Evolutionary conservation across 805 yeast species (phyloP).

Genomic region (Ogataea henricii): DNA sequence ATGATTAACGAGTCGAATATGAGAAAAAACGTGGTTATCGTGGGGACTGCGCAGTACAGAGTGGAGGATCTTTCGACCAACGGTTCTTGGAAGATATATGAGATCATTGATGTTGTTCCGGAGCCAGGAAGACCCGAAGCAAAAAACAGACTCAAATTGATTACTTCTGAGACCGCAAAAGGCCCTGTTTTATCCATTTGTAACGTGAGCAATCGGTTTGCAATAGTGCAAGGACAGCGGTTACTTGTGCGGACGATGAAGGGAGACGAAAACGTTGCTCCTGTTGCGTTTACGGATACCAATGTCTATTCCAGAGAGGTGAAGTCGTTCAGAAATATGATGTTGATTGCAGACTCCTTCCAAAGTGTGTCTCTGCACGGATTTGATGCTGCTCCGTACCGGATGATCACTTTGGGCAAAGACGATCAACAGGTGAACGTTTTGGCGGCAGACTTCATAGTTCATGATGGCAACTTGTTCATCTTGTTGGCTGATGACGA

Average conservation of each 20-base stretch:
- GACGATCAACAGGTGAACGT: slow-evolving; percentile 67
- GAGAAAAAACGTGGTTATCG: slow-evolving; percentile 65
- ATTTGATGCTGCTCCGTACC: slow-evolving; percentile 92
- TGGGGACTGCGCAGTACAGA: slow-evolving; percentile 77
- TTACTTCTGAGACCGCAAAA: slow-evolving; percentile 70
- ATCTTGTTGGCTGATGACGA: slow-evolving; percentile 70
- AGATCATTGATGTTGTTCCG: slow-evolving; percentile 81
- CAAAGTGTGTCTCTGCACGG: slow-evolving; percentile 81
- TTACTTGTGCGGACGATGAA: slow-evolving; percentile 76
- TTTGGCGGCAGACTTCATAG: slow-evolving; percentile 72
- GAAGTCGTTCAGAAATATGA: slow-evolving; percentile 78
- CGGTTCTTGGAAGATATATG: slow-evolving; percentile 76
- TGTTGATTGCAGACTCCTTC: slow-evolving; percentile 79
- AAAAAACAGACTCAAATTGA: slow-evolving; percentile 71
- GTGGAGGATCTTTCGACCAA: slow-evolving; percentile 80
- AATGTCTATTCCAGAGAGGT: slow-evolving; percentile 76
- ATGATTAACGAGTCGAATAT: slow-evolving; percentile 32
- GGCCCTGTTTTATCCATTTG: slow-evolving; percentile 82
- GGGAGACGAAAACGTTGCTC: slow-evolving; percentile 74
- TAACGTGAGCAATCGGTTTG: slow-evolving; percentile 80
- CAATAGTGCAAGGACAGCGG: slow-evolving; percentile 86
- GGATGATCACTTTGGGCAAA: slow-evolving; percentile 77
- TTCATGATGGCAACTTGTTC: slow-evolving; percentile 66
- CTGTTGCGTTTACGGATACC: slow-evolving; percentile 93
- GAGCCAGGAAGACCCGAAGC: slow-evolving; percentile 87